Conservation (phyloP, 768 basidiomycete species). For the Albatrellus ellisii region DNA sequence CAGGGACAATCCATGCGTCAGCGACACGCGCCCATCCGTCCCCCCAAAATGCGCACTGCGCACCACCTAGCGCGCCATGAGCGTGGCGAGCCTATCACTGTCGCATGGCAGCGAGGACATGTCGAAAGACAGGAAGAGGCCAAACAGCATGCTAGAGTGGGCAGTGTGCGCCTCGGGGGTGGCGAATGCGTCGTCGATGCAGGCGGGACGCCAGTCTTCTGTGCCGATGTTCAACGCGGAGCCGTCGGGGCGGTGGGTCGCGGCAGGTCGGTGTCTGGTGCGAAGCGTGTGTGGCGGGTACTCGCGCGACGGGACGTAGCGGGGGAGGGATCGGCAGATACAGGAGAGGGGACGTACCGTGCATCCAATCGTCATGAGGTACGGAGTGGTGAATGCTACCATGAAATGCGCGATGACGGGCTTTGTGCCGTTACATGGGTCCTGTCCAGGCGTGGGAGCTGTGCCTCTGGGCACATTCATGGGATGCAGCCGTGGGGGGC, state of each 20-base stretch:
- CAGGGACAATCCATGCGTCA: slow-evolving; percentile 50
- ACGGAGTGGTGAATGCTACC: slow-evolving; percentile 56
- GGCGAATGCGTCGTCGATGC: slow-evolving; percentile 51
- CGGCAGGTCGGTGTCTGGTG: slow-evolving; percentile 16
- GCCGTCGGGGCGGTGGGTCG: slow-evolving; percentile 46
- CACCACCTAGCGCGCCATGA: slow-evolving; percentile 37
- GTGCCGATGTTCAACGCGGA: slow-evolving; percentile 62
- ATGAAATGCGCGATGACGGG: slow-evolving; percentile 20
- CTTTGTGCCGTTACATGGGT: slow-evolving; percentile 12
- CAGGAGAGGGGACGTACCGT: slow-evolving; percentile 10
- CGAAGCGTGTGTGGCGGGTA: not conserved
- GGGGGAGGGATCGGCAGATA: not conserved
- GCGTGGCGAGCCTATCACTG: slow-evolving; percentile 35
- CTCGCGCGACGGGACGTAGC: too few relatives aligned
- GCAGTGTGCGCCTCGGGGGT: slow-evolving; percentile 10
- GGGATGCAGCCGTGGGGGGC: too few relatives aligned
- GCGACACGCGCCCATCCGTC: slow-evolving; percentile 16
- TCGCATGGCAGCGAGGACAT: slow-evolving; percentile 41
- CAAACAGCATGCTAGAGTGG: slow-evolving; percentile 26
- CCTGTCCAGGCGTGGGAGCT: too few relatives aligned
- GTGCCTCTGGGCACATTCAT: too few relatives aligned
- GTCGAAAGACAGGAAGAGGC: slow-evolving; percentile 24
- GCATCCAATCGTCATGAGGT: slow-evolving; percentile 31
- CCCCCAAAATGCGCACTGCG: slow-evolving; percentile 50
- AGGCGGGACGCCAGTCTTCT: slow-evolving; percentile 48